phyloP scores from a whole-genome alignment of 768 basidiomycete genomes.

The Russula foetens region DNA sequence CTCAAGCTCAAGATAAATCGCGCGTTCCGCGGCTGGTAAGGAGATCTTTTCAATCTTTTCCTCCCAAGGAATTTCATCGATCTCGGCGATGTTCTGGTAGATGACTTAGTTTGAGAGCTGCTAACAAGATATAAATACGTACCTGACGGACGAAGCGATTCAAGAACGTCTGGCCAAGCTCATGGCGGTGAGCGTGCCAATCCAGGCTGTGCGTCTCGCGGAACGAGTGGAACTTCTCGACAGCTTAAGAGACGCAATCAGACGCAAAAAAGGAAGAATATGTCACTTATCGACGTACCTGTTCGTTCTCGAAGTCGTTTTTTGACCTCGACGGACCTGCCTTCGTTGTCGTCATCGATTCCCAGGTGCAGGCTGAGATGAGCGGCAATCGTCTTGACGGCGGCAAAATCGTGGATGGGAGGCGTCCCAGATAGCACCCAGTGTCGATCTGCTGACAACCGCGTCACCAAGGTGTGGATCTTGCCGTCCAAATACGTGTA shows the following conservation, averaged over 20 bases:
- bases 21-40: constrained; percentile 88
- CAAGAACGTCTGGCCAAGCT: constrained; percentile 74
- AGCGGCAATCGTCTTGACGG: constrained; percentile 84
- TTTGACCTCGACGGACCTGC: constrained; percentile 64
- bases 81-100: constrained; percentile 85
- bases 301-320: constrained; percentile 81
- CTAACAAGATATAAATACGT: constrained; percentile 18
- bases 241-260: constrained; percentile 38
- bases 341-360: constrained; percentile 82
- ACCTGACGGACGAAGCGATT: constrained; percentile 83
- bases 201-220: constrained; percentile 86
- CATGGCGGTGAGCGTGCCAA: constrained; percentile 87
- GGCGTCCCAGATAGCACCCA: constrained; percentile 99
- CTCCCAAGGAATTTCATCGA: constrained; percentile 86
- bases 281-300: constrained; percentile 35
- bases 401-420: constrained; percentile 83
- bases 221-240: constrained; percentile 94
- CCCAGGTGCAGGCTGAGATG: constrained; percentile 89
- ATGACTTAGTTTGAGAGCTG: neutral
- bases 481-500: constrained; percentile 88
- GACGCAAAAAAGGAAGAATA: neutral
- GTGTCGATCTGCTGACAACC: constrained; percentile 65
- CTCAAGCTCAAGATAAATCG: constrained; percentile 90
- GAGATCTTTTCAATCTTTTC: constrained; percentile 53
- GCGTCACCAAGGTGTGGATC: constrained; percentile 68